These are phyloP conservation scores for Oleoguttula mirabilis DNA, from an alignment of 495 filamentous ascomycete genomes.

Conservation along the genomic window DNA sequence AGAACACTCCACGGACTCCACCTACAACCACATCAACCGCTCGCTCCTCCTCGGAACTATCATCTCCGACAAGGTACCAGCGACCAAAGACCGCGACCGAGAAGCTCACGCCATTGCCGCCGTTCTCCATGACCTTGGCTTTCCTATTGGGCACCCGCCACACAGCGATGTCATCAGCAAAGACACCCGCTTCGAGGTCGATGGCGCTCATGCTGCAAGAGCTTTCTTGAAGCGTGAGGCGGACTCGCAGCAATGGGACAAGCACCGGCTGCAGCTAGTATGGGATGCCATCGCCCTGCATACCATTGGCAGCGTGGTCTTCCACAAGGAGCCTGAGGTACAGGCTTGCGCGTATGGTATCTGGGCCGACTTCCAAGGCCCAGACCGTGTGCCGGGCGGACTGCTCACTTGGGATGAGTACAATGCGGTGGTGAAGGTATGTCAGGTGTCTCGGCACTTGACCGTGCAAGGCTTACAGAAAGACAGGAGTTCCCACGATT, in stretches of 20 bases:
- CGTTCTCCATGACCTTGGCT: conserved; percentile 44
- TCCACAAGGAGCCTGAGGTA: conserved; percentile 38
- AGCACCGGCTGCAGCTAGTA: conserved; percentile 33
- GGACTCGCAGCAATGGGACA: conserved; percentile 25
- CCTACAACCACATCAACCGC: conserved; percentile 41
- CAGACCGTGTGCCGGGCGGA: conserved; percentile 24
- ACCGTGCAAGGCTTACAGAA: too few species aligned
- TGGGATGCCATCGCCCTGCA: conserved; percentile 45
- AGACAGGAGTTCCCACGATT: conserved; percentile 30
- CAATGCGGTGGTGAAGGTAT: conserved; percentile 27
- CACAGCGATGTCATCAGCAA: conserved; percentile 31
- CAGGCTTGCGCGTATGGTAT: conserved; percentile 32
- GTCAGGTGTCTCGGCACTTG: too few species aligned
- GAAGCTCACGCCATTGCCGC: conserved; percentile 40
- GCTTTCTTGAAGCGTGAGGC: conserved; percentile 29
- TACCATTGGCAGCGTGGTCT: conserved; percentile 28
- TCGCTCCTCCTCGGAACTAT: conserved; percentile 34
- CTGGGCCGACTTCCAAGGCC: conserved; percentile 36
- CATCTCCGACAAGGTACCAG: conserved; percentile 31
- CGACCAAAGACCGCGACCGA: conserved; percentile 27
- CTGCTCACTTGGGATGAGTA: conserved; percentile 30
- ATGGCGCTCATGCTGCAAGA: conserved; percentile 39
- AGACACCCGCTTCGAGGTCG: conserved; percentile 46
- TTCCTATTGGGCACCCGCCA: conserved; percentile 27
- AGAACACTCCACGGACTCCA: conserved; percentile 24